phyloP scores from a whole-genome alignment of 495 filamentous ascomycete genomes.

The Xylaria cubensis region DNA sequence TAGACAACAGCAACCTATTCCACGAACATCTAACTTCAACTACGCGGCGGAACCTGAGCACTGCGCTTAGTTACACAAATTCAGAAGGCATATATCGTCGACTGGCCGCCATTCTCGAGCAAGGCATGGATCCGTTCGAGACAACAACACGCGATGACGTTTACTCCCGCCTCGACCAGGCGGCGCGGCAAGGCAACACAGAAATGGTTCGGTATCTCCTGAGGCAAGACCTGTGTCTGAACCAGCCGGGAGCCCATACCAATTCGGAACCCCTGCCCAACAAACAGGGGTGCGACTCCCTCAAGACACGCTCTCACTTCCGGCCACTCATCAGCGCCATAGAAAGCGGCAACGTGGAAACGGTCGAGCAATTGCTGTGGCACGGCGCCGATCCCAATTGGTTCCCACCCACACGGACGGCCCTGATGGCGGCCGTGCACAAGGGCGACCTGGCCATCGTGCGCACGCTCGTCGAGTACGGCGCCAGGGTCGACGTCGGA shows the following conservation, averaged over 20 bases:
- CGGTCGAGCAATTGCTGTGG: conserved; percentile 24
- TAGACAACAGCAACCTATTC: conserved; percentile 26
- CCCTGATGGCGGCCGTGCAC: conserved; percentile 45
- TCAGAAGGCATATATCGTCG: conserved; percentile 14
- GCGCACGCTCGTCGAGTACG: conserved; percentile 39
- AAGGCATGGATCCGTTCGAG: conserved; percentile 17
- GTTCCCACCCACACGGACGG: conserved; percentile 35
- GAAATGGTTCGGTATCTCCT: conserved; percentile 28
- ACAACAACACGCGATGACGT: conserved; percentile 18
- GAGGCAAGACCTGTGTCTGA: conserved; percentile 21
- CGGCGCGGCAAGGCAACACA: conserved; percentile 25
- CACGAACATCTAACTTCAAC: conserved; percentile 15
- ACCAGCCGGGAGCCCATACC: conserved; percentile 18
- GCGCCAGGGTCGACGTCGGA: conserved; percentile 38
- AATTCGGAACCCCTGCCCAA: conserved; percentile 17
- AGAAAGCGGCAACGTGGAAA: conserved; percentile 27
- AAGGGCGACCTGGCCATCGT: conserved; percentile 41
- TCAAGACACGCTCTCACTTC: conserved; percentile 16
- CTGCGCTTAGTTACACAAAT: conserved; percentile 21
- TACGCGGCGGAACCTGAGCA: conserved; percentile 23
- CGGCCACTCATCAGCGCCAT: conserved; percentile 29
- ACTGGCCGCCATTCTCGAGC: conserved; percentile 18
- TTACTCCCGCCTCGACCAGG: conserved; percentile 25
- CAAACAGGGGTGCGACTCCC: conserved; percentile 21
- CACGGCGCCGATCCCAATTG: conserved; percentile 32